These are phyloP conservation scores for Thermomyces lanuginosus DNA, from an alignment of 2,329 filamentous ascomycete genomes.

Conservation along the genomic window DNA sequence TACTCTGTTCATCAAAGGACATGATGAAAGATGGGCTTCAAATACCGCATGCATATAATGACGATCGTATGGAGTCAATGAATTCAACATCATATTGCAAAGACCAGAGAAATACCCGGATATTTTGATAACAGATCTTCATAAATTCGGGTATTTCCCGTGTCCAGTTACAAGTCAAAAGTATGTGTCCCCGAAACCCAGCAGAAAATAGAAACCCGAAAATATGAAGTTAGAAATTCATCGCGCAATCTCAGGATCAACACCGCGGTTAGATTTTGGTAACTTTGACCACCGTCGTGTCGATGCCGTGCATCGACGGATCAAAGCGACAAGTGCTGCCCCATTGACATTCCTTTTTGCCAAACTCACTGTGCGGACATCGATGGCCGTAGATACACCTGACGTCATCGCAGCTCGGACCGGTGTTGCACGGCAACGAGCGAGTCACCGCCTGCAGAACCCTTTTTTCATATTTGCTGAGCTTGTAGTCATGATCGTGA, in stretches of 20 bases:
- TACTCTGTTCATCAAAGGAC: too few species aligned
- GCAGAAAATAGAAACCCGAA: not conserved
- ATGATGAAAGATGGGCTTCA: too few species aligned
- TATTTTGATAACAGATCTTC: too few species aligned
- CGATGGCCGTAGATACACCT: slow-evolving; percentile 49
- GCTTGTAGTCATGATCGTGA: slow-evolving; percentile 37
- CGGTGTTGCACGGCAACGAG: slow-evolving; percentile 45
- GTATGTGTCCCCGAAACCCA: not conserved
- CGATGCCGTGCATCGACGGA: slow-evolving; percentile 40
- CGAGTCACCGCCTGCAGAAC: slow-evolving; percentile 43
- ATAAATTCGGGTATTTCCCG: too few species aligned
- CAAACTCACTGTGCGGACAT: slow-evolving; percentile 38
- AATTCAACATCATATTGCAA: too few species aligned
- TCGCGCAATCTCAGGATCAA: not conserved
- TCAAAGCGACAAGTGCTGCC: slow-evolving; percentile 42
- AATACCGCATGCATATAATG: too few species aligned
- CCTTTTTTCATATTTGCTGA: slow-evolving; percentile 36
- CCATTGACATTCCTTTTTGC: slow-evolving; percentile 41
- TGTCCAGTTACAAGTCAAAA: too few species aligned
- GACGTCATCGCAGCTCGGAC: slow-evolving; percentile 39
- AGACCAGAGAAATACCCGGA: too few species aligned
- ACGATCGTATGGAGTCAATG: too few species aligned
- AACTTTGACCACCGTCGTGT: slow-evolving; percentile 38
- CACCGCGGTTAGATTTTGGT: slow-evolving; percentile 15
- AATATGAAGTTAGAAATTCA: not conserved